Percentiles rank a stretch among this genome's conserved stretches.
These are phyloP conservation scores for Debaryomyces udenii DNA, from an alignment of 1,139 yeast species.

Conservation along the genomic window DNA sequence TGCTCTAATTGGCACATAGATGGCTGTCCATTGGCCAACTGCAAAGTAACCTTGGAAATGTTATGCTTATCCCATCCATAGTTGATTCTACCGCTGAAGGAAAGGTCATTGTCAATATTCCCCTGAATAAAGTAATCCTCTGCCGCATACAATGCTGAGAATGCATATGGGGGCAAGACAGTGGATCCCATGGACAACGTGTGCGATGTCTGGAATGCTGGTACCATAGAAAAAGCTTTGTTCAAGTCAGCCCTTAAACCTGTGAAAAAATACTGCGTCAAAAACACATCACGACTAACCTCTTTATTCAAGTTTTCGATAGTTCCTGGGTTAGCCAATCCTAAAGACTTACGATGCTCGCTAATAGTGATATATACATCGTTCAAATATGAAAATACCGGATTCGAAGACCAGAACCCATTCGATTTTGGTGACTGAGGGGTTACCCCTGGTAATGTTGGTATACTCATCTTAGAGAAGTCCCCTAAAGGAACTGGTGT, in stretches of 20 bases:
- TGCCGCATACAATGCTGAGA: slow-evolving; percentile 86
- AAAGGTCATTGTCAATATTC: slow-evolving; percentile 82
- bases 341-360: slow-evolving; percentile 80
- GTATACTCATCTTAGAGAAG: slow-evolving; percentile 52
- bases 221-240: slow-evolving; percentile 88
- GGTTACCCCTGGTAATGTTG: slow-evolving; percentile 62
- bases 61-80: slow-evolving; percentile 86
- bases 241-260: slow-evolving; percentile 97
- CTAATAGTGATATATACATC: slow-evolving; percentile 73
- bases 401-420: slow-evolving; percentile 82
- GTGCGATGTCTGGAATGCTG: slow-evolving; percentile 97
- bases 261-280: slow-evolving; percentile 87
- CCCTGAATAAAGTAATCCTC: slow-evolving; percentile 90
- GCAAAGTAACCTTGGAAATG: slow-evolving; percentile 84
- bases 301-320: slow-evolving; percentile 93
- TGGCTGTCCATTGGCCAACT: slow-evolving; percentile 87
- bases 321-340: slow-evolving; percentile 90
- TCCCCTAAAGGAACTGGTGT: slow-evolving; percentile 51
- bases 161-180: slow-evolving; percentile 88
- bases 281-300: slow-evolving; percentile 89
- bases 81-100: slow-evolving; percentile 87
- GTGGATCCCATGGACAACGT: slow-evolving; percentile 89
- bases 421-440: slow-evolving; percentile 53
- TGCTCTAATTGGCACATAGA: slow-evolving; percentile 96
- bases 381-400: slow-evolving; percentile 78